phyloP scores from a whole-genome alignment of 2,329 filamentous ascomycete genomes.

The Metarhizium sp. region DNA sequence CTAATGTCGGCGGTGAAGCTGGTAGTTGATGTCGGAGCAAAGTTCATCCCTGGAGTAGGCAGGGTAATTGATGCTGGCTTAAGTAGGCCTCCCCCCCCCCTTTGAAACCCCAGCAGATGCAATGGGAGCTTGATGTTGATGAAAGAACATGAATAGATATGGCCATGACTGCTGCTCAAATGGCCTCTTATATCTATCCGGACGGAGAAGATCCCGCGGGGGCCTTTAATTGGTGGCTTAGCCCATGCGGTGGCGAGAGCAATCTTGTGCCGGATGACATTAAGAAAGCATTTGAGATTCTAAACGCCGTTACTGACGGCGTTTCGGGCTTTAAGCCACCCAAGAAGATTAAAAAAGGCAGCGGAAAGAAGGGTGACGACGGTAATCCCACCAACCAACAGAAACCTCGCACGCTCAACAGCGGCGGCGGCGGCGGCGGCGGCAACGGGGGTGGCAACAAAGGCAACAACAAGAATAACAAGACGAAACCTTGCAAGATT shows the following conservation, averaged over 20 bases:
- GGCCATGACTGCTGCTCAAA: background rate
- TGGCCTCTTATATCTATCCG: constrained; percentile 2
- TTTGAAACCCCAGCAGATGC: too few species aligned
- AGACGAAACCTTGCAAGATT: background rate
- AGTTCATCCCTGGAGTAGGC: background rate
- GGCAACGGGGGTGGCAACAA: background rate
- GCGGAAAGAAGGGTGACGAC: background rate
- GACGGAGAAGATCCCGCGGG: constrained; percentile 3
- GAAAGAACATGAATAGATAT: background rate
- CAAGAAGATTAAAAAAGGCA: background rate
- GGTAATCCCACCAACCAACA: background rate
- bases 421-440: background rate
- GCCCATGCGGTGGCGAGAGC: constrained; percentile 1
- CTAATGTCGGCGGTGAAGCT: constrained; percentile 1
- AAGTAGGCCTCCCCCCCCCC: background rate
- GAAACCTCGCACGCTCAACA: background rate
- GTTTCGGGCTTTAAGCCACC: background rate
- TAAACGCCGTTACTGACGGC: background rate
- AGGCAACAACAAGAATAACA: background rate
- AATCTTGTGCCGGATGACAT: constrained; percentile 4
- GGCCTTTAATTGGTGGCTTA: constrained; percentile 5
- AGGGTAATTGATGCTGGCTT: background rate
- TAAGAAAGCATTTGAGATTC: constrained; percentile 1
- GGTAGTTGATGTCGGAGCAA: background rate
- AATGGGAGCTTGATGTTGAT: background rate